Conservation (phyloP, 2,329 filamentous ascomycete species). For the Aspergillus latus region DNA sequence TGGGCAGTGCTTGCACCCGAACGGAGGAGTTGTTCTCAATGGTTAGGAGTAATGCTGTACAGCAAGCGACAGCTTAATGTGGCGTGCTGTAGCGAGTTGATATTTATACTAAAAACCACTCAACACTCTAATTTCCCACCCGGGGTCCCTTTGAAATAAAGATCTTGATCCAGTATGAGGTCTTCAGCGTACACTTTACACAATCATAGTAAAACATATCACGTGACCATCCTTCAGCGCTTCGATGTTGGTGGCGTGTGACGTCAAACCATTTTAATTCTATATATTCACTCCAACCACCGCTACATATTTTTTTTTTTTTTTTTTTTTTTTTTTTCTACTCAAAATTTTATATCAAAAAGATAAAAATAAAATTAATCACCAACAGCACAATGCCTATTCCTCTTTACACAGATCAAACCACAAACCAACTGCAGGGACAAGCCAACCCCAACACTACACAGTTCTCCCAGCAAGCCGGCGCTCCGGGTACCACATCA, state of each 20-base stretch:
- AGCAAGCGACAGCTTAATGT: background rate
- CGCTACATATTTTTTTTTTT: too few relatives aligned
- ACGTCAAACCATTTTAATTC: background rate
- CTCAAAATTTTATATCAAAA: too few relatives aligned
- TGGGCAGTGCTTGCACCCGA: constrained; percentile 69
- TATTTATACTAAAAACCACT: too few relatives aligned
- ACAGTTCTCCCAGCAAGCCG: background rate
- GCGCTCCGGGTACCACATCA: constrained; percentile 20
- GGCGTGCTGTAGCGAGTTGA: background rate
- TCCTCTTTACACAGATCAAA: constrained; percentile 11
- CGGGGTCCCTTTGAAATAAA: background rate
- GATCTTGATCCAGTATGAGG: background rate
- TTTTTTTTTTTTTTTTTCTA: too few relatives aligned
- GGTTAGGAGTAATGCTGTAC: constrained; percentile 28
- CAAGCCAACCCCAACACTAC: background rate
- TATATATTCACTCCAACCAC: background rate
- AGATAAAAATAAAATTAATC: too few relatives aligned
- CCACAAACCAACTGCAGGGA: background rate
- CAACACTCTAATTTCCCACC: too few relatives aligned
- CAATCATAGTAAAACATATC: background rate
- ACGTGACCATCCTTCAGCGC: background rate
- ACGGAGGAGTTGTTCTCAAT: constrained; percentile 59
- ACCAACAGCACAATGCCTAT: constrained; percentile 19
- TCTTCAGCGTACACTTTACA: background rate
- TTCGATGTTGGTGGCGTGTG: background rate